These are phyloP conservation scores for Ambrosia trifida DNA, from an alignment of 129 eudicot genomes.

Conservation along the genomic window DNA sequence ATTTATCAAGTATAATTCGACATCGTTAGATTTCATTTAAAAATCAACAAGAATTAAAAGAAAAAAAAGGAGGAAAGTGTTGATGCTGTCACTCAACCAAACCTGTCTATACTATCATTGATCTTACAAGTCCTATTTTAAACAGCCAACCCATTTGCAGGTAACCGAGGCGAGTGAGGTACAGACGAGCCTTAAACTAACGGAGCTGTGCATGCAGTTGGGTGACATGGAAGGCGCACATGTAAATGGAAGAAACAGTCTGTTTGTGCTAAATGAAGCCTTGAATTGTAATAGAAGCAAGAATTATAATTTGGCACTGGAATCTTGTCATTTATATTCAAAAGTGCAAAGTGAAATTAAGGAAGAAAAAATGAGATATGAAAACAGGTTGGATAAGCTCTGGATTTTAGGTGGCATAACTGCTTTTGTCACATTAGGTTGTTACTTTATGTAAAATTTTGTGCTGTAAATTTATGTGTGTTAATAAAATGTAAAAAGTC, in stretches of 20 bases:
- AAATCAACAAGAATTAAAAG: background rate
- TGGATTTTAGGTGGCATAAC: conserved; percentile 80
- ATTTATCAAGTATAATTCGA: no score
- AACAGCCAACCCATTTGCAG: conserved; percentile 24
- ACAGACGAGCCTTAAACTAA: conserved; percentile 51
- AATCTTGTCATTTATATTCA: conserved; percentile 65
- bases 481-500: background rate
- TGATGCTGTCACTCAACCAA: background rate
- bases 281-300: conserved; percentile 68
- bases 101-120: background rate
- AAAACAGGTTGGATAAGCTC: conserved; percentile 70
- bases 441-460: conserved; percentile 49
- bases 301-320: conserved; percentile 75
- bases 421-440: conserved; percentile 49
- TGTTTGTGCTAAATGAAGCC: conserved; percentile 77
- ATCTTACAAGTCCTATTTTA: background rate
- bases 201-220: conserved; percentile 85
- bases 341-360: conserved; percentile 66
- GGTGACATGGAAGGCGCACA: conserved; percentile 97
- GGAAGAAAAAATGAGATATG: conserved; percentile 85
- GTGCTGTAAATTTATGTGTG: background rate
- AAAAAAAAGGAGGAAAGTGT: background rate
- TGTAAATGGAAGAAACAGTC: conserved; percentile 80
- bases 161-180: conserved; percentile 39
- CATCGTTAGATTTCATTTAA: no score